Conservation (phyloP, 768 basidiomycete species). For the Suillus bovinus region DNA sequence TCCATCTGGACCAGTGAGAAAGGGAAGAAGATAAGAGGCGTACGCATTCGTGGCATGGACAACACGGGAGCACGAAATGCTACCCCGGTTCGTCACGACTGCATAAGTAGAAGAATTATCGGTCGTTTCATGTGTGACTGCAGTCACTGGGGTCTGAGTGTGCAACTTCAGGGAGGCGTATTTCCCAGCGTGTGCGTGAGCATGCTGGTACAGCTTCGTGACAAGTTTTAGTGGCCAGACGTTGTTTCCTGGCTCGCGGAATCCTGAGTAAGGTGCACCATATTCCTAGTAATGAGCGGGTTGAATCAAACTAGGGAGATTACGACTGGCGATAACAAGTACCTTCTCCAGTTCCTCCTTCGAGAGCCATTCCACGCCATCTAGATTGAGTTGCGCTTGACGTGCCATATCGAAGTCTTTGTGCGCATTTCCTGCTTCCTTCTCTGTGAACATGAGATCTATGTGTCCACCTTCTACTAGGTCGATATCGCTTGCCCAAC, state of each 20-base stretch:
- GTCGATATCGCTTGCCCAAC: conserved; percentile 54
- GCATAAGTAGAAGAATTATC: conserved; percentile 20
- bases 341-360: conserved; percentile 52
- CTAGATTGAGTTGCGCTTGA: conserved; percentile 50
- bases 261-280: conserved; percentile 49
- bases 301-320: background rate
- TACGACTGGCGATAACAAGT: conserved; percentile 12
- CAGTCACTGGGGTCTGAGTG: conserved; percentile 71
- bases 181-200: conserved; percentile 28
- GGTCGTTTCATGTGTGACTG: conserved; percentile 26
- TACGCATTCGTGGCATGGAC: conserved; percentile 91
- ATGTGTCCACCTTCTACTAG: conserved; percentile 59
- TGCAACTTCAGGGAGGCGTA: conserved; percentile 55
- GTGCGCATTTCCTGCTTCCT: conserved; percentile 39
- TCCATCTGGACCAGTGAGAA: conserved; percentile 46
- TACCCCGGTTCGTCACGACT: conserved; percentile 67
- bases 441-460: conserved; percentile 46
- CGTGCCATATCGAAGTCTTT: conserved; percentile 55
- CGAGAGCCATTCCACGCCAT: conserved; percentile 45
- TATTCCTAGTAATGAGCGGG: conserved; percentile 20
- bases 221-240: conserved; percentile 85
- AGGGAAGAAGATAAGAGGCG: conserved; percentile 73
- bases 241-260: conserved; percentile 57
- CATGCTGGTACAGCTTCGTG: conserved; percentile 55
- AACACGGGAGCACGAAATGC: conserved; percentile 57